phyloP scores from a whole-genome alignment of 1,139 yeast species.

The Starmera stellimalicola region DNA sequence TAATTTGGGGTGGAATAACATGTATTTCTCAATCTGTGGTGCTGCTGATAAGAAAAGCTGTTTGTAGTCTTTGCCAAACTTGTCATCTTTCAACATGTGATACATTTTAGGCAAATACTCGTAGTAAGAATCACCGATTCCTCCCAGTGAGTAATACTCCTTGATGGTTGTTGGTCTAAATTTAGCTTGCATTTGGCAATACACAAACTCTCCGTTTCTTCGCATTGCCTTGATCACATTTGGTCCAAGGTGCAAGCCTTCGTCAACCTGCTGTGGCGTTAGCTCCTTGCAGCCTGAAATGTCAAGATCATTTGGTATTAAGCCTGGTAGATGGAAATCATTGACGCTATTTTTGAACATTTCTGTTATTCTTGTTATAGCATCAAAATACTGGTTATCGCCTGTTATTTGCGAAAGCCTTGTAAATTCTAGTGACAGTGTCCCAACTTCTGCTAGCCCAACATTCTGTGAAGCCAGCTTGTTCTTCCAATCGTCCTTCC shows the following conservation, averaged over 20 bases:
- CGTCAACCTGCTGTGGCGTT: conserved; percentile 19
- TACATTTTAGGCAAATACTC: conserved; percentile 55
- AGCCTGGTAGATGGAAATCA: conserved; percentile 26
- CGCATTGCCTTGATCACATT: conserved; percentile 25
- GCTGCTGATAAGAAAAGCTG: conserved; percentile 28
- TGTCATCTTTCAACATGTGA: conserved; percentile 38
- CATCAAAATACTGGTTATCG: conserved; percentile 38
- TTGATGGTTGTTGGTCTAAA: conserved; percentile 9
- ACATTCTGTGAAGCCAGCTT: conserved; percentile 37
- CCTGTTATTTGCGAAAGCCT: conserved; percentile 60
- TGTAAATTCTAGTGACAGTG: conserved; percentile 62
- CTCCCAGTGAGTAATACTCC: conserved; percentile 36
- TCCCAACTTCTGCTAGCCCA: conserved; percentile 58
- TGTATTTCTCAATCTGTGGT: conserved; percentile 27
- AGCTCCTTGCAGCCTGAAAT: conserved; percentile 38
- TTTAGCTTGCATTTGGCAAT: conserved; percentile 20
- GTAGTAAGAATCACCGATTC: conserved; percentile 60
- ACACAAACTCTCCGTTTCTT: conserved; percentile 18
- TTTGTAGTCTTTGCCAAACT: conserved; percentile 10
- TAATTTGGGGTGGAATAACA: conserved; percentile 34
- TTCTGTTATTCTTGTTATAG: conserved; percentile 34
- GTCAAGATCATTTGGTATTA: conserved; percentile 36
- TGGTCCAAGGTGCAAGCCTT: conserved; percentile 23
- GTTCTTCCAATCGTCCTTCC: conserved; percentile 38
- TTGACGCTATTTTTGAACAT: conserved; percentile 27